Conservation (phyloP, 768 basidiomycete species). For the Lactarius akahatsu region DNA sequence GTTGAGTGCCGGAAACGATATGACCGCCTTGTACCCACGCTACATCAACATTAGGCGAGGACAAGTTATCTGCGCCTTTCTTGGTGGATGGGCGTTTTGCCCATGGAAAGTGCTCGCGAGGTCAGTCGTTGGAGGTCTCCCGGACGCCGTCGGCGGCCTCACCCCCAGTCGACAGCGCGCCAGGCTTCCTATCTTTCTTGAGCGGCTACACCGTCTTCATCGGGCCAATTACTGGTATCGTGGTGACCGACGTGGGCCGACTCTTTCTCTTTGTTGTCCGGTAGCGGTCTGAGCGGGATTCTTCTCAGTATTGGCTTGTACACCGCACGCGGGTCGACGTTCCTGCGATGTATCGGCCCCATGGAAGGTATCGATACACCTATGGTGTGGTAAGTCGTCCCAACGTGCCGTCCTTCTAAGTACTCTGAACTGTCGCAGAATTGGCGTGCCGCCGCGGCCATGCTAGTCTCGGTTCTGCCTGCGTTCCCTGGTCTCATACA, state of each 20-base stretch:
- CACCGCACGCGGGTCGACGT: slow-evolving; percentile 73
- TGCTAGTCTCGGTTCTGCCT: slow-evolving; percentile 66
- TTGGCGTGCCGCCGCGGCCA: slow-evolving; percentile 72
- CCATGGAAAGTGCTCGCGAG: slow-evolving; percentile 81
- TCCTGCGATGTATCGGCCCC: slow-evolving; percentile 78
- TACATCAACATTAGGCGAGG: slow-evolving; percentile 84
- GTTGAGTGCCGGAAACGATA: slow-evolving; percentile 76
- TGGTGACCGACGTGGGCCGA: slow-evolving; percentile 53
- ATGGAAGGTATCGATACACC: slow-evolving; percentile 74
- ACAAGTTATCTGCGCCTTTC: slow-evolving; percentile 66
- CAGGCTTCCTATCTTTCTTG: slow-evolving; percentile 75
- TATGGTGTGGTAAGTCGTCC: slow-evolving; percentile 59
- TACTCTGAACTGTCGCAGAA: slow-evolving; percentile 48
- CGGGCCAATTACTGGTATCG: slow-evolving; percentile 80
- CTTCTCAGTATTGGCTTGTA: slow-evolving; percentile 69
- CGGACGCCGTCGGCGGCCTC: slow-evolving; percentile 1
- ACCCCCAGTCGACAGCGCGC: slow-evolving; percentile 40
- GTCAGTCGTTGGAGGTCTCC: slow-evolving; percentile 36
- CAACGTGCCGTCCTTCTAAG: neutral
- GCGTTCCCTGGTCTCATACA: slow-evolving; percentile 75
- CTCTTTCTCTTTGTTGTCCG: neutral
- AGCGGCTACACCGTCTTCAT: slow-evolving; percentile 83
- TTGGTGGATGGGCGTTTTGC: slow-evolving; percentile 83
- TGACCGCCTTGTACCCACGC: slow-evolving; percentile 70
- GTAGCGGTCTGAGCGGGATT: neutral